Percentiles rank a stretch among this genome's conserved stretches.
Conservation (phyloP, 202 grass and related monocot species). For the Tripidium arundinaceum region DNA sequence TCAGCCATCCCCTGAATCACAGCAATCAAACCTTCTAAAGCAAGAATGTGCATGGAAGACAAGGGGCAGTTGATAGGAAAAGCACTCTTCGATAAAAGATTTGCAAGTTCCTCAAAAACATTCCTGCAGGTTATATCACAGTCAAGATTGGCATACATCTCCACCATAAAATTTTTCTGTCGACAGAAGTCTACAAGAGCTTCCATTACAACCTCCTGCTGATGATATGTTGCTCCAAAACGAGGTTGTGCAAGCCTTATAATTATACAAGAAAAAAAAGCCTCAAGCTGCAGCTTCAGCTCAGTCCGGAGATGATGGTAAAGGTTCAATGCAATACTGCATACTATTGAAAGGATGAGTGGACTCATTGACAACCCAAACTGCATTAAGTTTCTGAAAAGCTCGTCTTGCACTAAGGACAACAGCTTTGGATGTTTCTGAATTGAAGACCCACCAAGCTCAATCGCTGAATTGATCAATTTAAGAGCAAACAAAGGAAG, state of each 20-base stretch:
- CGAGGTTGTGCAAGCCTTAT: conserved; percentile 90
- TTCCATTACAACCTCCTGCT: conserved; percentile 98
- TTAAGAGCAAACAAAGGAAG: conserved; percentile 84
- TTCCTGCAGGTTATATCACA: conserved; percentile 96
- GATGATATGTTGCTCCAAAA: conserved; percentile 86
- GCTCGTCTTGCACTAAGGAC: conserved; percentile 81
- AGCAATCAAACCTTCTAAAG: conserved; percentile 95
- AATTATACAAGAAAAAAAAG: conserved; percentile 93
- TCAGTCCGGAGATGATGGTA: conserved; percentile 86
- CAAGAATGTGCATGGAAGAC: conserved; percentile 96
- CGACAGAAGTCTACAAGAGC: conserved; percentile 91
- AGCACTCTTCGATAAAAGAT: conserved; percentile 86
- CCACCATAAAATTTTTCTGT: conserved; percentile 93
- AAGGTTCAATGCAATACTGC: conserved; percentile 93
- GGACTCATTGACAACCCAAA: conserved; percentile 85
- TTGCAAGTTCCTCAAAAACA: conserved; percentile 96
- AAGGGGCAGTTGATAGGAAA: conserved; percentile 98
- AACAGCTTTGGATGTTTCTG: conserved; percentile 72
- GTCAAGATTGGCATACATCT: conserved; percentile 98
- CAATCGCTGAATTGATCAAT: conserved; percentile 88
- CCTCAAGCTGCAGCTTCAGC: conserved; percentile 96
- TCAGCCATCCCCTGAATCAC: conserved; percentile 91
- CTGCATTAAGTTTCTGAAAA: conserved; percentile 96
- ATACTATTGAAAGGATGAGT: conserved; percentile 90
- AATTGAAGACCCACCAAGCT: conserved; percentile 79